Evolutionary conservation across 345 rosid genomes (phyloP).

Genomic region (Erysimum cheiranthoides): DNA sequence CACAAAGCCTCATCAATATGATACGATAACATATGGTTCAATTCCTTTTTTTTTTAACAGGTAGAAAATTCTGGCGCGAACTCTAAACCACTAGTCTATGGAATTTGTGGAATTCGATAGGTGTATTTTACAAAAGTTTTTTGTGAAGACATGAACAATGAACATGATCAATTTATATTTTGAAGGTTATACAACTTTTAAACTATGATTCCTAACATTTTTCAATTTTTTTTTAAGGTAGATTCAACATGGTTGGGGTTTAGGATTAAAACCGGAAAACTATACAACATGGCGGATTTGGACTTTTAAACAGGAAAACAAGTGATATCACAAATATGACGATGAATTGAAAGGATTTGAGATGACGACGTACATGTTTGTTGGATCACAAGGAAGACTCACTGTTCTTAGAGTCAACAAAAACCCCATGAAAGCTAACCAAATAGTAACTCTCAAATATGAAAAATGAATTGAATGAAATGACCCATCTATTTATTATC

Average conservation of each 20-base stretch:
- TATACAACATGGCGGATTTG: slow-evolving; percentile 2
- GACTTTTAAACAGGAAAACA: background rate
- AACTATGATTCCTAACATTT: background rate
- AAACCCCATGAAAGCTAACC: slow-evolving; percentile 23
- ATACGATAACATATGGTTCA: background rate
- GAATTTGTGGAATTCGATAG: background rate
- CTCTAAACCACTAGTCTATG: background rate
- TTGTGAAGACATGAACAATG: background rate
- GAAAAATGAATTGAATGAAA: background rate
- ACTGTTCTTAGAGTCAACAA: slow-evolving; percentile 33
- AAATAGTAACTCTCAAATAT: slow-evolving; percentile 7
- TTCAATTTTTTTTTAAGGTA: no score
- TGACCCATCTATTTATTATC: background rate
- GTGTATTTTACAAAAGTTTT: background rate
- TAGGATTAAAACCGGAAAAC: background rate
- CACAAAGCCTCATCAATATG: slow-evolving; percentile 3
- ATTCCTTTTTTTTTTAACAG: background rate
- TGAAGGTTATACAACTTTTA: background rate
- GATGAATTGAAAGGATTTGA: background rate
- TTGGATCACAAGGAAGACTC: slow-evolving; percentile 7
- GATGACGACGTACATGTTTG: slow-evolving; percentile 19
- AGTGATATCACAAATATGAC: background rate
- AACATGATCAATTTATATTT: background rate
- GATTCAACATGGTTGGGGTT: background rate
- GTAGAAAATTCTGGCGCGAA: background rate